Conservation (phyloP, 768 basidiomycete species). For the Boletus insuetus region DNA sequence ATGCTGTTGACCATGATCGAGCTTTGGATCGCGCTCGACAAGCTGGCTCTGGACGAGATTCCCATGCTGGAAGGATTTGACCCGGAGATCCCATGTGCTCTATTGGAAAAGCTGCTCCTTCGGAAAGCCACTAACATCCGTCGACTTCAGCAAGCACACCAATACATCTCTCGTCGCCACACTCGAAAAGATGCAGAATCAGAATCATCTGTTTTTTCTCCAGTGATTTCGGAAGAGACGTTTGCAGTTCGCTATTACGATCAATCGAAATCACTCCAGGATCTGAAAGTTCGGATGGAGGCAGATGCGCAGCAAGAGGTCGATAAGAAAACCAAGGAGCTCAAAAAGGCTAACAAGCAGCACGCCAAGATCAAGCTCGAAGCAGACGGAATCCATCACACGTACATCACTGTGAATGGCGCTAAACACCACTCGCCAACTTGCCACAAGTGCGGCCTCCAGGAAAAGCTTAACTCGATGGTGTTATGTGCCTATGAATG, state of each 20-base stretch:
- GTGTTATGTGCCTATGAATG: constrained; percentile 40
- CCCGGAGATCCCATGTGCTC: constrained; percentile 38
- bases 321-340: constrained; percentile 25
- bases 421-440: neutral
- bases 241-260: constrained; percentile 37
- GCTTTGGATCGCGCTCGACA: constrained; percentile 48
- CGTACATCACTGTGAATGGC: neutral
- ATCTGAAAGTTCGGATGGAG: constrained; percentile 30
- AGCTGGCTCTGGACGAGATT: constrained; percentile 26
- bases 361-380: neutral
- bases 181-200: neutral
- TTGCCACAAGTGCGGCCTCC: constrained; percentile 25
- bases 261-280: constrained; percentile 14
- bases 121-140: constrained; percentile 26
- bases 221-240: constrained; percentile 8
- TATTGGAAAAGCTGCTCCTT: constrained; percentile 44
- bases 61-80: constrained; percentile 43
- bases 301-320: constrained; percentile 18
- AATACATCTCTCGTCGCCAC: constrained; percentile 33
- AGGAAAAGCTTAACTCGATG: constrained; percentile 14
- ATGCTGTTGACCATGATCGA: constrained; percentile 45
- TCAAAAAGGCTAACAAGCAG: constrained; percentile 15
- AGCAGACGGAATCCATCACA: neutral
- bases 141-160: constrained; percentile 24
- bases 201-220: constrained; percentile 34